A percentile compares a stretch with the other conserved stretches of the same genome.
These are phyloP conservation scores for Austroboletus niveus DNA, from an alignment of 1,284 basidiomycete species.

Conservation along the genomic window DNA sequence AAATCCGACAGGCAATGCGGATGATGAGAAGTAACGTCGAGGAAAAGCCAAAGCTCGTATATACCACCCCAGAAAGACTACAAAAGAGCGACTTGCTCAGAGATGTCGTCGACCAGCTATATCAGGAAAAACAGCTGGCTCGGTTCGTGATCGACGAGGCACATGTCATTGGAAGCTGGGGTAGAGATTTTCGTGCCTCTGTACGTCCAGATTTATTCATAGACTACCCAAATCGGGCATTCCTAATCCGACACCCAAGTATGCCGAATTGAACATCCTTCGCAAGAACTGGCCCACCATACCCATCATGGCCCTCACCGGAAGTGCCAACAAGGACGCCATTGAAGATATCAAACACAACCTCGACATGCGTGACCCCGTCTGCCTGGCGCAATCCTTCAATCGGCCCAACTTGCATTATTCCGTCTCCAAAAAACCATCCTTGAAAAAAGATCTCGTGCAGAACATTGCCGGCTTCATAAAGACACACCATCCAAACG, in stretches of 20 bases:
- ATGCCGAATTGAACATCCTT: conserved; percentile 65
- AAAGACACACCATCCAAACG: conserved; percentile 49
- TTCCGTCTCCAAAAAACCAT: conserved; percentile 59
- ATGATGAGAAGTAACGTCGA: conserved; percentile 38
- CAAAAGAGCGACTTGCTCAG: conserved; percentile 60
- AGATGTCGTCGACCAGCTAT: conserved; percentile 56
- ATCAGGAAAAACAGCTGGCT: conserved; percentile 61
- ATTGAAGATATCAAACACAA: conserved; percentile 77
- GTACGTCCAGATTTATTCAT: conserved; percentile 41
- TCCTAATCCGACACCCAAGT: conserved; percentile 42
- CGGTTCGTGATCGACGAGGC: conserved; percentile 97
- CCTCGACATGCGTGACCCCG: conserved; percentile 63
- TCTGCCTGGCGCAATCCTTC: conserved; percentile 79
- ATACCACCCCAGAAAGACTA: conserved; percentile 94
- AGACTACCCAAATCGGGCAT: not conserved
- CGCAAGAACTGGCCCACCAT: conserved; percentile 73
- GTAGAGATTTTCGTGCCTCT: conserved; percentile 77
- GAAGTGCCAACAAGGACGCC: conserved; percentile 82
- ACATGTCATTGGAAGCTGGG: conserved; percentile 89
- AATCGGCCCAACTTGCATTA: conserved; percentile 91
- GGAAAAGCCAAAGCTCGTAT: conserved; percentile 67
- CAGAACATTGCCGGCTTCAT: conserved; percentile 78
- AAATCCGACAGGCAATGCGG: conserved; percentile 40
- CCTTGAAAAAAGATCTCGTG: conserved; percentile 50
- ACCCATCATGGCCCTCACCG: conserved; percentile 96